Evolutionary conservation across 139 green algal genomes (phyloP), one percentile per base, ranked within the genome.

Genomic region (Pleodorina starrii): DNA sequence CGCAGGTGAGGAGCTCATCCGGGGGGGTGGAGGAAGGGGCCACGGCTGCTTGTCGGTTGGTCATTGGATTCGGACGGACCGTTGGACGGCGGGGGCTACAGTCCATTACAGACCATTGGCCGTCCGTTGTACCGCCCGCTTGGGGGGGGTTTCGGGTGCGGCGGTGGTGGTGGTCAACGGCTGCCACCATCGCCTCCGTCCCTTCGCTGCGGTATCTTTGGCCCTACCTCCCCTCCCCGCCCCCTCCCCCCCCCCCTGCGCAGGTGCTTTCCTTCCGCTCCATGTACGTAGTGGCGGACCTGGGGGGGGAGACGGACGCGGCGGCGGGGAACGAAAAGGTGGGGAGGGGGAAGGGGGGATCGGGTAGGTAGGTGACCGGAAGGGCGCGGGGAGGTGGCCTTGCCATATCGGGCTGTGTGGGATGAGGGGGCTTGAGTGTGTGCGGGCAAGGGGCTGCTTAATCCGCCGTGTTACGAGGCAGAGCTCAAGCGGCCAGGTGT

Each of bases 231-330:
- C 5, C n/a, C 75, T 27, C 29, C 7, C 29, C 7, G 32, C 46
- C 46, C 11, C 42, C 42, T 60, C 40, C 42, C 63, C n/a, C n/a
- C n/a, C n/a, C 63, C 63, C 63, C n/a, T 73, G 48, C 32, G n/a
- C 91, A 96, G 93, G 90, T 96, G 51, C 81, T 94, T 5, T 91
- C 93, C 90, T 94, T 93, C 88, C 89, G 93, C 32, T 90, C 87
- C 40, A 96, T 96, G 94, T 94, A 93, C 92, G 90, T 96, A 69
- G 91, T 96, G 92, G 94, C 91, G 32, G 92, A 95, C 88, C 87
- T 96, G 54, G 92, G 85, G 0, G 82, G 87, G 14, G 90, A 94
- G 75, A 35, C 44, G 29, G 90, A 85, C 25, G 40, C 32, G 16
- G 79, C 66, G 0, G 50, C 71, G 46, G 50, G 19, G 25, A 84